Percentiles rank a stretch among this genome's conserved stretches.
phyloP scores from a whole-genome alignment of 2,329 filamentous ascomycete species.

The Rugonectria rugulosa region DNA sequence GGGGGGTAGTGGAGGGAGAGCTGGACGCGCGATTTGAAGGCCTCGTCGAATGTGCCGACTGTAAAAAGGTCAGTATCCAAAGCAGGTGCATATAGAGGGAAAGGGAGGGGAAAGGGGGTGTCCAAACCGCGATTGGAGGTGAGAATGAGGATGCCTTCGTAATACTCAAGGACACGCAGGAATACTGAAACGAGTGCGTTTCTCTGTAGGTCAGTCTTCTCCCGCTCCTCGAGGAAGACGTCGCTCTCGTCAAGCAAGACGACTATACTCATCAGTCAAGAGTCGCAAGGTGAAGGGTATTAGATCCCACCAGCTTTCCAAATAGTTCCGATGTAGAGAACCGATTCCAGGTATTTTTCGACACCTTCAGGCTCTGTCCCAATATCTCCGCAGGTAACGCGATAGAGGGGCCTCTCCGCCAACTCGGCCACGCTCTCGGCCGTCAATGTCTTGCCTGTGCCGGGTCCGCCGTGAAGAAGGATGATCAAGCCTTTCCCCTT shows the following conservation, averaged over 20 bases:
- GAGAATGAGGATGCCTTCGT: constrained; percentile 45
- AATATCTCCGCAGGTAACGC: constrained; percentile 38
- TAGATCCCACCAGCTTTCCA: constrained; percentile 34
- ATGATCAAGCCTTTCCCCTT: constrained; percentile 44
- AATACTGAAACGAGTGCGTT: constrained; percentile 43
- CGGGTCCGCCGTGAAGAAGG: constrained; percentile 43
- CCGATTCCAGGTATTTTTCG: constrained; percentile 30
- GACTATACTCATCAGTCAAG: neutral
- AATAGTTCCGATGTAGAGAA: constrained; percentile 33
- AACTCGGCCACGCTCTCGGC: constrained; percentile 35
- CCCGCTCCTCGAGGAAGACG: too few relatives aligned
- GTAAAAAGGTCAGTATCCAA: neutral
- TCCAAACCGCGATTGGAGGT: constrained; percentile 42
- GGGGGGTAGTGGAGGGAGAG: constrained; percentile 44
- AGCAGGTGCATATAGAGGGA: neutral
- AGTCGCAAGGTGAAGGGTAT: constrained; percentile 41
- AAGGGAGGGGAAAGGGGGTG: too few relatives aligned
- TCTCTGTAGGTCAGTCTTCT: too few relatives aligned
- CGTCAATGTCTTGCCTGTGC: constrained; percentile 45
- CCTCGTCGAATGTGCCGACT: constrained; percentile 46
- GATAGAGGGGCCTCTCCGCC: constrained; percentile 33
- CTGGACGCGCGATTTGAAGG: constrained; percentile 31
- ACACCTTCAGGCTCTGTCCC: constrained; percentile 31
- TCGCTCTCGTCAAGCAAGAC: neutral
- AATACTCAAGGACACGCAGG: constrained; percentile 45